Evolutionary conservation across 2,329 filamentous ascomycete species (phyloP), one percentile per base, ranked within the genome.

Genomic region (Coleophoma cylindrospora): DNA sequence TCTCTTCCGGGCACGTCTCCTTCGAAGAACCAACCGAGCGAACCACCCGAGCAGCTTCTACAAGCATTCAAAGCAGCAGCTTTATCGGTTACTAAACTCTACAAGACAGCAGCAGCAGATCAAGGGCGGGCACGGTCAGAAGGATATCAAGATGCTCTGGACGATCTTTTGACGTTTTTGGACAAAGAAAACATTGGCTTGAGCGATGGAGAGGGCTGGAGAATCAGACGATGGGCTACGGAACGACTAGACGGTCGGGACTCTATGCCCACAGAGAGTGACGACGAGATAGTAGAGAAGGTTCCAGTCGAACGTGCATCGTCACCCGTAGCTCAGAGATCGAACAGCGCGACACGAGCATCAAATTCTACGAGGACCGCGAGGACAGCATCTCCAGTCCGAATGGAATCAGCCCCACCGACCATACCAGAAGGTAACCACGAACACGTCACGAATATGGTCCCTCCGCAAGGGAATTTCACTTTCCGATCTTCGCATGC

Each of bases 111-210:
- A 3, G 86, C 89, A 12, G 77, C 83, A 33, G 87, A 89, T 45
- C 85, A 94, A 66, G 77, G 85, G 45, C 84, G 85, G 61, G 84
- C 90, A 43, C 83, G 89, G 45, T 73, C 81, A 46, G 86, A 91
- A 37, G 94, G 94, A 22, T 97, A 96, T 61, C 91, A 96, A 67
- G 91, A 97, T 64, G 95, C 91, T 36, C 74, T 99, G 36, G 90
- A 96, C 56, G 92, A 97, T 58, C 74, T 99, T 5, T 72, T 96
- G n/a, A 70, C 77, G 14, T 95, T 95, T 59, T 73, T 97, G 48
- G 91, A 97, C 65, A 86, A 82, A 63, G 84, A 91, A 64, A 83
- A 89, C 56, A 75, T 95, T 49, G 90, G 89, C 0, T 65, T 94
- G 12, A 80, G 78, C 44, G 88, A 94, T 66, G 89, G 89, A 13